A percentile compares a stretch with the other conserved stretches of the same genome.
Conservation (phyloP, 495 filamentous ascomycete species). For the Penicillium bialowiezense region DNA sequence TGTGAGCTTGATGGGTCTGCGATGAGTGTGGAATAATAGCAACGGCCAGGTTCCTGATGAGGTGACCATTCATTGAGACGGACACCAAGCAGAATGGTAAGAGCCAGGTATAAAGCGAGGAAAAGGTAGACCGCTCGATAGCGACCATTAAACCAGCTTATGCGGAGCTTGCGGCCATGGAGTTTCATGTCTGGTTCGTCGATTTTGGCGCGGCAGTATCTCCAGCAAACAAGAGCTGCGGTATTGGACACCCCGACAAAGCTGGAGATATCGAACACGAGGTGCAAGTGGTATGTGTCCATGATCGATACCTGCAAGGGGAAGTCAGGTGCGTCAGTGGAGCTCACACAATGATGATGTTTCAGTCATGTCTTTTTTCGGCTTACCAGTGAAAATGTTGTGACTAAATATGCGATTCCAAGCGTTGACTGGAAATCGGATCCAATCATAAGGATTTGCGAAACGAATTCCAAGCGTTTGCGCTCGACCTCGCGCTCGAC, state of each 20-base stretch:
- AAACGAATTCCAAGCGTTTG: slow-evolving; percentile 30
- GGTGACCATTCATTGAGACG: slow-evolving; percentile 28
- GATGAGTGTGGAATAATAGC: slow-evolving; percentile 27
- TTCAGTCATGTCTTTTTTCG: no score
- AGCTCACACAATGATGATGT: no score
- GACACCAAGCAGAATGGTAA: slow-evolving; percentile 30
- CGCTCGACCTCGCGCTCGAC: slow-evolving; percentile 23
- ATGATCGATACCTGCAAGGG: slow-evolving; percentile 8
- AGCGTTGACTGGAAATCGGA: slow-evolving; percentile 31
- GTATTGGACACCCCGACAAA: slow-evolving; percentile 36
- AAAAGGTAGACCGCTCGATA: slow-evolving; percentile 31
- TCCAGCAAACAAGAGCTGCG: slow-evolving; percentile 35
- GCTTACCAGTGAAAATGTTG: slow-evolving; percentile 16
- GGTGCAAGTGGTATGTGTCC: slow-evolving; percentile 33
- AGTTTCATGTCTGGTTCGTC: slow-evolving; percentile 3
- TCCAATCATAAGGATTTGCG: slow-evolving; percentile 34
- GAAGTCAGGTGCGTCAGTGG: not conserved
- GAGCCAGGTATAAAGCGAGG: slow-evolving; percentile 22
- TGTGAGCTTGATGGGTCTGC: slow-evolving; percentile 16
- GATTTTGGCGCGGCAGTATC: slow-evolving; percentile 18
- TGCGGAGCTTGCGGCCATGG: not conserved
- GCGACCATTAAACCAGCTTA: slow-evolving; percentile 15
- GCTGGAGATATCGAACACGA: slow-evolving; percentile 35
- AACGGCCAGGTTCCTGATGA: slow-evolving; percentile 19
- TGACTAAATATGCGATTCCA: slow-evolving; percentile 24